These are phyloP conservation scores for Yarrowia yakushimensis DNA, from an alignment of 805 yeast species.

Conservation along the genomic window DNA sequence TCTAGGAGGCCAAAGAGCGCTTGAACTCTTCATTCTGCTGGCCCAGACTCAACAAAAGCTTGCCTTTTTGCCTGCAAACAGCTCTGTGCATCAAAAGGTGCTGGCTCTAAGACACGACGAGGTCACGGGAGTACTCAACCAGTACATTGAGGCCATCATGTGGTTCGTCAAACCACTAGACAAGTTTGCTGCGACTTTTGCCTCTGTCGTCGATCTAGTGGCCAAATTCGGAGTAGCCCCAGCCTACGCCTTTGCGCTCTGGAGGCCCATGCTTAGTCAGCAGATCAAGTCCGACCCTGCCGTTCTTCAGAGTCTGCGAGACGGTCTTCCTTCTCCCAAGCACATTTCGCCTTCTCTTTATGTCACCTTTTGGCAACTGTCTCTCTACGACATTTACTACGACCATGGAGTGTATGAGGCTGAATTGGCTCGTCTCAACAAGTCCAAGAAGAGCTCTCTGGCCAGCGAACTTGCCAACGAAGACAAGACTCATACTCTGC, in stretches of 20 bases:
- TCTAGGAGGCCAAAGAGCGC: constrained; percentile 42
- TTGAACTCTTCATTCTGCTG: constrained; percentile 66
- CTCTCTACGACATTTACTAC: constrained; percentile 66
- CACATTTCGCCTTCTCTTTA: constrained; percentile 44
- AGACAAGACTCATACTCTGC: constrained; percentile 45
- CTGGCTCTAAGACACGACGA: constrained; percentile 72
- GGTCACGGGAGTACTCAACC: constrained; percentile 59
- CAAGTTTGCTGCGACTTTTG: constrained; percentile 26
- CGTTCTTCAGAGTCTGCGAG: constrained; percentile 35
- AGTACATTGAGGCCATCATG: constrained; percentile 56
- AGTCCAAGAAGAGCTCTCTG: constrained; percentile 12
- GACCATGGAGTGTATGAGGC: constrained; percentile 49
- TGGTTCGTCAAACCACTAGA: constrained; percentile 43
- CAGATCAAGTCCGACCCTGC: constrained; percentile 32
- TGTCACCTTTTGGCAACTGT: constrained; percentile 67
- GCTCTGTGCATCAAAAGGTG: constrained; percentile 59
- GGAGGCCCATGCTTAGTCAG: constrained; percentile 56
- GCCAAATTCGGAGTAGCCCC: constrained; percentile 35
- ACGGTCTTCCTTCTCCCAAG: constrained; percentile 32
- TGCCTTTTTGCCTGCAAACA: constrained; percentile 39
- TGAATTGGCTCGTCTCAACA: constrained; percentile 35
- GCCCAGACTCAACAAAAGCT: constrained; percentile 46
- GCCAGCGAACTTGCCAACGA: constrained; percentile 35
- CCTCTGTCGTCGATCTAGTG: constrained; percentile 30
- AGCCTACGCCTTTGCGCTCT: constrained; percentile 71